Evolutionary conservation across 768 basidiomycete species (phyloP).

Genomic region (Boletus barrowsii): DNA sequence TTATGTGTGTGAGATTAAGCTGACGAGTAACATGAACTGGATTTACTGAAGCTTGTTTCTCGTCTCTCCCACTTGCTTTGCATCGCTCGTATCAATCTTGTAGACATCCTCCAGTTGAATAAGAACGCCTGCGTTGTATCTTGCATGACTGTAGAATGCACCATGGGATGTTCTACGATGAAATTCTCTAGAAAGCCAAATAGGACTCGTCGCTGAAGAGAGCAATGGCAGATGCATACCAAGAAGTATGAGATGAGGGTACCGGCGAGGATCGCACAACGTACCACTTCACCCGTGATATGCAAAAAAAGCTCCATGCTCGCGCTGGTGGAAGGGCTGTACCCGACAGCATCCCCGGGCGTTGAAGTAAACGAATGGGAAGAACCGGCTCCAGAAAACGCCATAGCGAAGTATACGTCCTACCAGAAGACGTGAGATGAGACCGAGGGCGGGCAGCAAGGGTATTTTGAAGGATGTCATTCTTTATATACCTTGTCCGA

Average conservation of each 20-base stretch:
- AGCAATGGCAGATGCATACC: constrained; percentile 5
- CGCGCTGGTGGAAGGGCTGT: neutral
- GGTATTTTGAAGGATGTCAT: too few relatives aligned
- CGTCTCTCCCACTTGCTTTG: constrained; percentile 8
- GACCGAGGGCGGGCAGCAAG: neutral
- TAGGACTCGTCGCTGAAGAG: neutral
- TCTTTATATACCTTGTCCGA: too few relatives aligned
- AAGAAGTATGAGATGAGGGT: constrained; percentile 5
- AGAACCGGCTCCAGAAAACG: neutral
- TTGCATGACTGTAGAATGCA: constrained; percentile 17
- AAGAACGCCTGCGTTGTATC: constrained; percentile 16
- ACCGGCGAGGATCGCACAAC: neutral
- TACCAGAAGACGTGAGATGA: constrained; percentile 8
- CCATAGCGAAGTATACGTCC: constrained; percentile 6
- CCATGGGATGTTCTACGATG: constrained; percentile 13
- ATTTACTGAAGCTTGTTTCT: constrained; percentile 16
- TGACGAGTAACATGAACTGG: neutral
- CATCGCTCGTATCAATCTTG: constrained; percentile 10
- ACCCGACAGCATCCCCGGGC: neutral
- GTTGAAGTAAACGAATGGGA: neutral
- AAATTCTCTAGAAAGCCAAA: constrained; percentile 8
- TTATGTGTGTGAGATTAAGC: neutral
- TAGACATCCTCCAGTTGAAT: constrained; percentile 11
- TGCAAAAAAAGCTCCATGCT: constrained; percentile 5
- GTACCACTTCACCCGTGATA: constrained; percentile 19